Evolutionary conservation across 2,329 filamentous ascomycete genomes (phyloP).

Genomic region (Penicillium freii): DNA sequence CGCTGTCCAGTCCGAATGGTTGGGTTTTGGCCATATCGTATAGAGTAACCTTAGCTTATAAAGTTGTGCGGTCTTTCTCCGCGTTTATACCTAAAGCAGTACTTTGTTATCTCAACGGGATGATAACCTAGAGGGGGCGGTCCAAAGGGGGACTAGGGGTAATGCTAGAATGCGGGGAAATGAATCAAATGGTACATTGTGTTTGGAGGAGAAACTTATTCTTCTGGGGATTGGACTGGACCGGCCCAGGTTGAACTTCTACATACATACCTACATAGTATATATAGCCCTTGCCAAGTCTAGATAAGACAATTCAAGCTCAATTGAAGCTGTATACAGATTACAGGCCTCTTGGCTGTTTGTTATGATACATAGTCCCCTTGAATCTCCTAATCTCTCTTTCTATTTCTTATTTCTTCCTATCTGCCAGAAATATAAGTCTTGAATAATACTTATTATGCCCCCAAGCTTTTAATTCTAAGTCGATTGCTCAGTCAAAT

Average conservation of each 20-base stretch:
- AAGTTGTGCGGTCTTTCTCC: slow-evolving; percentile 12
- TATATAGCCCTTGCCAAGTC: background rate
- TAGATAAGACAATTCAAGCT: background rate
- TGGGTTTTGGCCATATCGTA: background rate
- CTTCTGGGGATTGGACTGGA: background rate
- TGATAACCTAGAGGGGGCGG: background rate
- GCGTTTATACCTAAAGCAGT: slow-evolving; percentile 18
- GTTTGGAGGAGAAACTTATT: background rate
- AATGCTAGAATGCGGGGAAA: background rate
- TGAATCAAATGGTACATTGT: background rate
- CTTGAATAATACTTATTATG: background rate
- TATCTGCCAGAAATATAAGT: background rate
- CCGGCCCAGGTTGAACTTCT: background rate
- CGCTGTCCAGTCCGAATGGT: slow-evolving; percentile 11
- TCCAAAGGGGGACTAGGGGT: background rate
- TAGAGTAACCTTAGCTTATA: background rate
- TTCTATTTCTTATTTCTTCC: background rate
- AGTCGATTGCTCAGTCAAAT: background rate
- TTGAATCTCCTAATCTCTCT: background rate
- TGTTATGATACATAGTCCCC: background rate
- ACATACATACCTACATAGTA: background rate
- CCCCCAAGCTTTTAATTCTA: background rate
- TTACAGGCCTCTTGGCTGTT: background rate
- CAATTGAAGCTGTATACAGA: background rate
- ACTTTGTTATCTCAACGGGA: slow-evolving; percentile 5